Base-by-base conservation (phyloP, 2,329 filamentous ascomycete genomes). In the Trichoderma sp. region DNA sequence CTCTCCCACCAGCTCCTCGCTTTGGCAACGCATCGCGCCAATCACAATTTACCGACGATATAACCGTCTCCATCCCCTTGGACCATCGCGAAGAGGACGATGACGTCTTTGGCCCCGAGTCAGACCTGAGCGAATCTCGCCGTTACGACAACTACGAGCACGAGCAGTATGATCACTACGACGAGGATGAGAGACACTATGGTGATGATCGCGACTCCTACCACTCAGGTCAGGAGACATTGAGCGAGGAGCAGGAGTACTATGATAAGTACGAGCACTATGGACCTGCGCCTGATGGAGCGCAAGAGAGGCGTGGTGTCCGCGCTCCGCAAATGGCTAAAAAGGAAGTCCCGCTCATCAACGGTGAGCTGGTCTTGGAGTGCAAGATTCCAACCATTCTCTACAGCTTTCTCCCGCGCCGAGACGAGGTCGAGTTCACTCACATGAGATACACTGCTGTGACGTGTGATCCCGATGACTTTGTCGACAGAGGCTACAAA, bases 381-480 rank as follows among this genome's bases (percentile, higher is more conserved):
- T 98, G 97, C 89, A 99, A 99, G 86, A 99, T 99, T 79, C 97
- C 97, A 0, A 99, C 97, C 0, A 99, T 98, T 79, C 88, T 99
- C 56, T 97, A 98, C 89, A 98, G 95, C 83, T 99, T 99, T 85
- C 86, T 99, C 77, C 97, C 97, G 0, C 91, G 96, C 18, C 91
- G 96, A 76, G 95, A 98, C 82, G 96, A 98, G 83, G 89, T 96
- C 77, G 97, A 99, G 82, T 99, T 99, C 83, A 99, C 97, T 0
- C 95, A 98, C 82, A 98, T 98, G 96, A 93, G 97, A 72, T 99
- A 99, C 83, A 98, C 96, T 0, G 97, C 97, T 11, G 97, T 98
- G n/a, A 99, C 97, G 2, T 98, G 95, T 84, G 95, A 98, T 82
- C 97, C 95, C 0, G 95, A 98, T 83, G 95, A 98, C 82, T 98